Conservation (phyloP, 306 rosid genomes). For the Oxytropis ochrocephala region DNA sequence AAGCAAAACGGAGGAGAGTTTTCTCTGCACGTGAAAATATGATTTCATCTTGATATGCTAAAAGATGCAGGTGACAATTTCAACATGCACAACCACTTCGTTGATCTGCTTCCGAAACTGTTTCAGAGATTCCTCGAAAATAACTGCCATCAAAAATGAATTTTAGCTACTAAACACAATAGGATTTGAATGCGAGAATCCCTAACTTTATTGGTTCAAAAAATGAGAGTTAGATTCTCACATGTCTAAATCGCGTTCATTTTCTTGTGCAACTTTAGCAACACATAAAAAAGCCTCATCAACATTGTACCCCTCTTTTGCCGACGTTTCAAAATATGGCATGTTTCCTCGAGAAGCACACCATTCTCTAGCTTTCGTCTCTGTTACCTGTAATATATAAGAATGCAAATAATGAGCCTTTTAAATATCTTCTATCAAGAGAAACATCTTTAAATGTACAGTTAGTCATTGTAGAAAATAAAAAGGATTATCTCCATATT, state of each 20-base stretch:
- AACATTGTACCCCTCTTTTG: slow-evolving; percentile 63
- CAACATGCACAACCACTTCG: slow-evolving; percentile 75
- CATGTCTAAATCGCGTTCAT: slow-evolving; percentile 63
- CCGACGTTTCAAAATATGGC: slow-evolving; percentile 88
- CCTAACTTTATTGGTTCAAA: background rate
- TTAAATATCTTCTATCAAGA: background rate
- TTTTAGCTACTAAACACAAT: background rate
- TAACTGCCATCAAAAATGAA: slow-evolving; percentile 40
- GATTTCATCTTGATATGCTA: background rate
- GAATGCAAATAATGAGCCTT: background rate
- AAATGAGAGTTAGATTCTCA: slow-evolving; percentile 29
- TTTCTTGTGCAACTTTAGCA: slow-evolving; percentile 56
- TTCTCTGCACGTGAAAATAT: background rate
- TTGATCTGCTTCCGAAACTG: slow-evolving; percentile 59
- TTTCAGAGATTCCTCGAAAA: slow-evolving; percentile 69
- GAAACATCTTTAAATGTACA: background rate
- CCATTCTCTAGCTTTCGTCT: slow-evolving; percentile 71
- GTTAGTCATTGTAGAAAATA: no score
- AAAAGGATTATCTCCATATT: slow-evolving; percentile 1
- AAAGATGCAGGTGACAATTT: background rate
- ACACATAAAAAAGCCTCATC: slow-evolving; percentile 68
- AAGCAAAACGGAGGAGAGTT: background rate
- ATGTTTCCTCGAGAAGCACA: slow-evolving; percentile 70
- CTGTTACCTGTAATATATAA: slow-evolving; percentile 48
- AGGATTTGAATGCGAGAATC: background rate